A percentile compares a stretch with the other conserved stretches of the same genome.
These are phyloP conservation scores for Zygoascus bituminiphila DNA, from an alignment of 805 yeast genomes.

Conservation along the genomic window DNA sequence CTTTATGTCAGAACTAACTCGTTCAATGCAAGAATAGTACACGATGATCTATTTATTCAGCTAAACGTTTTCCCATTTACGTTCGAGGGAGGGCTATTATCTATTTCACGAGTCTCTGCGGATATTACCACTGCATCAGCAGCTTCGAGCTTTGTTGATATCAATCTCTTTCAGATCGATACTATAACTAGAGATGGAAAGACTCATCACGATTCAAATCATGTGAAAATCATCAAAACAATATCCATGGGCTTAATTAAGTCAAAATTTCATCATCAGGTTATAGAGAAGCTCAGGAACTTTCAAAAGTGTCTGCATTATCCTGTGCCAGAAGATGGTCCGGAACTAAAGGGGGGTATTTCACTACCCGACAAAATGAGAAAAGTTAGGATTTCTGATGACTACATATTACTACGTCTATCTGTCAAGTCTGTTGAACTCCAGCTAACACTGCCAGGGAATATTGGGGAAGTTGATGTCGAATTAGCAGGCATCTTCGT, in stretches of 20 bases:
- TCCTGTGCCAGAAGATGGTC: background rate
- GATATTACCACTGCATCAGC: background rate
- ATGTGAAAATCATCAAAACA: background rate
- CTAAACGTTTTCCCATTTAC: background rate
- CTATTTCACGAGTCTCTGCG: background rate
- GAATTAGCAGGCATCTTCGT: conserved; percentile 10
- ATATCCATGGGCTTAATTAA: background rate
- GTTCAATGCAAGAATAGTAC: background rate
- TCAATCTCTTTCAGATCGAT: background rate
- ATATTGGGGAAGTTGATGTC: conserved; percentile 8
- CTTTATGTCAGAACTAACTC: conserved; percentile 1
- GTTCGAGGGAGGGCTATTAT: background rate
- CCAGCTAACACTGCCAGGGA: background rate
- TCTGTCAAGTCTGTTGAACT: conserved; percentile 7
- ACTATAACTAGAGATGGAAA: background rate
- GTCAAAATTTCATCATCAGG: background rate
- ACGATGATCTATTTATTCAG: background rate
- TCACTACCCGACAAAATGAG: background rate
- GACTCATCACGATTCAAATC: background rate
- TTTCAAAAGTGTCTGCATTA: background rate
- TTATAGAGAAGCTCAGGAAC: background rate
- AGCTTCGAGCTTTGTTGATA: background rate
- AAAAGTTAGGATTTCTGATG: conserved; percentile 3
- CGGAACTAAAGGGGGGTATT: background rate
- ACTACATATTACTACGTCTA: background rate